Conservation (phyloP, 345 rosid species). For the Euphorbia pulcherrima region DNA sequence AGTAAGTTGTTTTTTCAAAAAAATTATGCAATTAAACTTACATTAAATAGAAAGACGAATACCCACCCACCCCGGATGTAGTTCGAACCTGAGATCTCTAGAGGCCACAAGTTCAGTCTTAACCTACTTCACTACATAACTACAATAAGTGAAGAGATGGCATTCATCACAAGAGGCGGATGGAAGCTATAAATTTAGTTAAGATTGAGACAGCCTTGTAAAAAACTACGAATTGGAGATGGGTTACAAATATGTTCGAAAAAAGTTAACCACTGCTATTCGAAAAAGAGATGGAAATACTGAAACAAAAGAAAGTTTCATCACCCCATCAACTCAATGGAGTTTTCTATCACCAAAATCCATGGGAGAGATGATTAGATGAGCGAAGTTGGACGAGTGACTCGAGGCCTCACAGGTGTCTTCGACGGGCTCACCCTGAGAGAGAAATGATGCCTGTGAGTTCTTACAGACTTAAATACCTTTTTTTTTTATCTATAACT, state of each 20-base stretch:
- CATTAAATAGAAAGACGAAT: no score
- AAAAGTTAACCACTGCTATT: slow-evolving; percentile 26
- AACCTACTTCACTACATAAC: background rate
- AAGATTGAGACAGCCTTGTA: slow-evolving; percentile 16
- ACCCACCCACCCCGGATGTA: no score
- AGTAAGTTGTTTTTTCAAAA: no score
- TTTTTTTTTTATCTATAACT: no score
- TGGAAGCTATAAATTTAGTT: background rate
- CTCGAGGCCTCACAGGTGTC: slow-evolving; percentile 80
- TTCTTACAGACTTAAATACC: no score
- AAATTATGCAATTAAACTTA: no score
- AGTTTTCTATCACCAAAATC: slow-evolving; percentile 29
- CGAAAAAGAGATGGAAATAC: slow-evolving; percentile 35
- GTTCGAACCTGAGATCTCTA: no score
- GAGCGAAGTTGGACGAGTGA: slow-evolving; percentile 41
- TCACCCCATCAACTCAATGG: slow-evolving; percentile 37
- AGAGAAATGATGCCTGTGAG: background rate
- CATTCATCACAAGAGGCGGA: background rate
- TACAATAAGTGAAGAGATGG: background rate
- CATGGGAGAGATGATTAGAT: slow-evolving; percentile 19
- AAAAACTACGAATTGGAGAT: slow-evolving; percentile 34
- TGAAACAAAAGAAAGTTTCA: slow-evolving; percentile 36
- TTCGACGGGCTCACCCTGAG: slow-evolving; percentile 78
- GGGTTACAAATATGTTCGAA: slow-evolving; percentile 29
- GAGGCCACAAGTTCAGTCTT: no score